Conservation (phyloP, 768 basidiomycete species). For the Clitopilus hobsonii region DNA sequence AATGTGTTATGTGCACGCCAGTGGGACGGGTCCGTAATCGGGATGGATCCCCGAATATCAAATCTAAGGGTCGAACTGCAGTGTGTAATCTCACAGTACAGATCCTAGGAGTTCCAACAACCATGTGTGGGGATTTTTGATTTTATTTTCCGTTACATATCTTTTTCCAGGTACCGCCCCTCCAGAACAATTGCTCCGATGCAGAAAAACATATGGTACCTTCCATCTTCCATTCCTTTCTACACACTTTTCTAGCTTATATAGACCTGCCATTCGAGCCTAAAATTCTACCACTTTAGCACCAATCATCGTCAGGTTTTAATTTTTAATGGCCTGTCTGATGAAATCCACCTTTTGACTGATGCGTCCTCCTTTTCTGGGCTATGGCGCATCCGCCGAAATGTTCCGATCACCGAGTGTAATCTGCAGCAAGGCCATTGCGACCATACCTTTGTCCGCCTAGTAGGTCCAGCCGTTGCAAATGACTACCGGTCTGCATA, state of each 20-base stretch:
- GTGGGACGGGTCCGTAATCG: slow-evolving; percentile 37
- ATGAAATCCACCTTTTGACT: slow-evolving; percentile 2
- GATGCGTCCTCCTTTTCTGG: slow-evolving; percentile 20
- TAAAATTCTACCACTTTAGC: background rate
- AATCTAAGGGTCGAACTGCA: slow-evolving; percentile 63
- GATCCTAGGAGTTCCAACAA: slow-evolving; percentile 37
- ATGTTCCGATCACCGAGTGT: slow-evolving; percentile 31
- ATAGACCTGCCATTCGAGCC: too few species aligned
- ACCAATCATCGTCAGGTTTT: background rate
- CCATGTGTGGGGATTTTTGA: slow-evolving; percentile 32
- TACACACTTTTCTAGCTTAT: too few species aligned
- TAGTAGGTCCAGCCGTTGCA: background rate
- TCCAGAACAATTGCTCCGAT: slow-evolving; percentile 23
- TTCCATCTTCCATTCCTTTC: background rate
- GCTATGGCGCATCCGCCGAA: slow-evolving; percentile 21
- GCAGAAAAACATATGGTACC: background rate
- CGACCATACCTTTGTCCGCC: background rate
- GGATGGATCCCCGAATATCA: slow-evolving; percentile 59
- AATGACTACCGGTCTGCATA: background rate
- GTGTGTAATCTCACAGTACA: slow-evolving; percentile 38
- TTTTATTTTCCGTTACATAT: slow-evolving; percentile 35
- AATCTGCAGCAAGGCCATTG: background rate
- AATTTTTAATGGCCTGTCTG: slow-evolving; percentile 2
- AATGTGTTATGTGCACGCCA: slow-evolving; percentile 35
- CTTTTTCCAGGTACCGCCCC: slow-evolving; percentile 32